Base-by-base conservation (phyloP, 306 rosid genomes). In the Cercis canadensis region DNA sequence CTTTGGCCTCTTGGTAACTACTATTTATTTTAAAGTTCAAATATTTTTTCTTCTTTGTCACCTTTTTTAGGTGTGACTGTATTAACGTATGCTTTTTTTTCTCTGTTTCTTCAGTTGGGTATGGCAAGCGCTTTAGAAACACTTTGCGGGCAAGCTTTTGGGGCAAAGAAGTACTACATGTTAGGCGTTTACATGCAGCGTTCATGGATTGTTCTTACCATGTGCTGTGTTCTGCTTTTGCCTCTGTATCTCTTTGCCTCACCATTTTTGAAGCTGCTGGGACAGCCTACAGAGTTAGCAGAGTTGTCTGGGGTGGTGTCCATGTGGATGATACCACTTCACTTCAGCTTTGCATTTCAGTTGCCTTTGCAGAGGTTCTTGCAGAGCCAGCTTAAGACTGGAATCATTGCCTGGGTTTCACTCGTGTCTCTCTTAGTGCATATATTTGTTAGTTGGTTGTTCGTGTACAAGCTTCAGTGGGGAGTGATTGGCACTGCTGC, bases 91-190 rank as follows among this genome's bases (percentile, higher is more conserved):
- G 8, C 4, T 34, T 24, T 15, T 32, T 32, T 2, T 12, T 33
- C 11, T 60, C 7, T 40, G 0, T 11, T 58, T 8, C n/a, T 41
- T 41, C 58, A 92, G 97, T 40, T 90, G 61, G 97, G 98, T 6
- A 92, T 92, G 98, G 93, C 96, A 7, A 90, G 97, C 24, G 96
- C 96, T 0, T 72, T 92, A 6, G 93, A 92, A 70, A 92, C 96
- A 0, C 84, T 90, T 0, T 92, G 97, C 2, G 97, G 98, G 33
- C 97, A 93, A 77, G 98, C 98, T 0, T 93, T 9, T 40, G 98
- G 98, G 5, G 97, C 96, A 0, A 87, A 88, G 78, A 83, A 90
- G 50, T 79, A 82, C 57, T 47, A 85, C 82, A 90, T 90, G 96
- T 65, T 92, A 61, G 98, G 98, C 0, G 74, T 90, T 1, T 93